Evolutionary conservation across 2,329 filamentous ascomycete species (phyloP).

Genomic region (Chalaropsis ovoidea): DNA sequence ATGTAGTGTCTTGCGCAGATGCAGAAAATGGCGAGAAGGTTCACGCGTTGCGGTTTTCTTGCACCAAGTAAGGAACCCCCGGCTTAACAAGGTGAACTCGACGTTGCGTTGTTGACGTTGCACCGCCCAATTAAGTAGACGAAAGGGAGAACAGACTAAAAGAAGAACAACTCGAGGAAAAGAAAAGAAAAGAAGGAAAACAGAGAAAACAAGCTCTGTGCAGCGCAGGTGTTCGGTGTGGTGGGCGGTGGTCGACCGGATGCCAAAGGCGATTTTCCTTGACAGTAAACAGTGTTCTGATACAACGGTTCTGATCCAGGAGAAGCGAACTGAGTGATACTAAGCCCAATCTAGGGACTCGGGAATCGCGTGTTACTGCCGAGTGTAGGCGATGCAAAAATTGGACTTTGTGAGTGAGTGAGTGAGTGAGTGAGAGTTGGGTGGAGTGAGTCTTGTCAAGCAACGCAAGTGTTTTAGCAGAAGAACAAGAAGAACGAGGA

Average conservation of each 20-base stretch:
- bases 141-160: neutral
- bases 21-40: neutral
- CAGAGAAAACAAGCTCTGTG: neutral
- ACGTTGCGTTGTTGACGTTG: neutral
- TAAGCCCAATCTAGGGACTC: conserved; percentile 19
- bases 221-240: conserved; percentile 5
- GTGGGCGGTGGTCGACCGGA: neutral
- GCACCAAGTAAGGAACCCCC: neutral
- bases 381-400: conserved; percentile 17
- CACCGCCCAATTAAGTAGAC: neutral
- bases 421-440: neutral
- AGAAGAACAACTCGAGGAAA: neutral
- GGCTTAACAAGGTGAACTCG: neutral
- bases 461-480: neutral
- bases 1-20: neutral
- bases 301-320: conserved; percentile 15
- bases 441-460: neutral
- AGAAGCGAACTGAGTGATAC: conserved; percentile 23
- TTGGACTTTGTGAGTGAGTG: no score
- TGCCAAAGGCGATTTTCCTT: conserved; percentile 16
- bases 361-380: conserved; percentile 19
- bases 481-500: neutral
- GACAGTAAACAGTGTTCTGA: conserved; percentile 16
- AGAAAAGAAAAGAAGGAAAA: neutral
- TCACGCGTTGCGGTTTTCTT: neutral